Base-by-base conservation (phyloP, 2,329 filamentous ascomycete genomes). In the Cladosporium sp. region DNA sequence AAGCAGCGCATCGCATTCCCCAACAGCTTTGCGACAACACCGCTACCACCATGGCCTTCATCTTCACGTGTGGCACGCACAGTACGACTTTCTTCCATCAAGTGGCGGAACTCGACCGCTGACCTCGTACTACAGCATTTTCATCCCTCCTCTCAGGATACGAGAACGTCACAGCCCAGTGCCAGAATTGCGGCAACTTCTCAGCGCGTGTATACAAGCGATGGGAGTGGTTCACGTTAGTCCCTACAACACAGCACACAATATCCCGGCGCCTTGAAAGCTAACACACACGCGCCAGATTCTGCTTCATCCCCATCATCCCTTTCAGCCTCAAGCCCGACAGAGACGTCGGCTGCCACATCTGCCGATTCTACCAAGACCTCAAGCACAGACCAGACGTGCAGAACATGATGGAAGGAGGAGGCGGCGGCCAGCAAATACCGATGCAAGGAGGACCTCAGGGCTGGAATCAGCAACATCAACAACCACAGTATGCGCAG, bases 251-350 rank as follows among this genome's bases (percentile, higher is more conserved):
- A 4, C 13, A 25, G n/a, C 22, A 45, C 15, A 28, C 24, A 9
- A 22, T 15, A 37, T n/a, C 5, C 35, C 3, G 3, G n/a, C 15
- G 6, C 22, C 24, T 25, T 15, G 22, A 17, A 37, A 28, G 9
- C 22, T 45, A 45, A 45, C 42, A 28, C 42, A 28, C 8, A 10
- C 12, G 28, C 9, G 12, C 8, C 8, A 32, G 15, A 4, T 85
- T 91, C 68, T 91, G 88, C 78, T 91, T 89, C 73, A 74, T 87
- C 81, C 89, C 89, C 49, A 72, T 92, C 45, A 78, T 92, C 24
- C 89, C 89, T 0, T 86, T 91, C 67, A 86, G 83, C 24, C 64
- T 79, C 4, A 79, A 79, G 59, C 77, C 78, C 0, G 74, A 72
- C 65, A 72, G 72, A 65, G 88, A 91, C 66, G 80, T 93, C 57